Conservation (phyloP, 345 rosid species). For the Linum tenue region DNA sequence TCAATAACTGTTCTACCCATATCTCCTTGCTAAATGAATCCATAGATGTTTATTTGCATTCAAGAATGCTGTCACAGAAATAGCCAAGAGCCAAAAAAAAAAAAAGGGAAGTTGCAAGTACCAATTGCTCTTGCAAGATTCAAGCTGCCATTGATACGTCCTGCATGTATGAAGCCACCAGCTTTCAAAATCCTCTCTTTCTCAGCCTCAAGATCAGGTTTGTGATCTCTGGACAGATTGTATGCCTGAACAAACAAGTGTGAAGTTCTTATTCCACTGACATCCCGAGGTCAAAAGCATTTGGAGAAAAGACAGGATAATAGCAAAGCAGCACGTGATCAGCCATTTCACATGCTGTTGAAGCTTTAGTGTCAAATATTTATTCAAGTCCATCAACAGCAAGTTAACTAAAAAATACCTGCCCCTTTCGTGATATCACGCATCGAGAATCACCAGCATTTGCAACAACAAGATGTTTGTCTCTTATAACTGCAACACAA, state of each 20-base stretch:
- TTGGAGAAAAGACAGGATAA: too few relatives aligned
- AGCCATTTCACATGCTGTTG: neutral
- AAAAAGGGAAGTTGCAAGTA: constrained; percentile 9
- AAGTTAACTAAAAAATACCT: constrained; percentile 39
- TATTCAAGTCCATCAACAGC: neutral
- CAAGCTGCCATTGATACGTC: constrained; percentile 89
- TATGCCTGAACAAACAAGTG: constrained; percentile 43
- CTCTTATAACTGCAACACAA: constrained; percentile 68
- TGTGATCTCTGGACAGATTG: constrained; percentile 94
- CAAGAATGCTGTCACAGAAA: neutral
- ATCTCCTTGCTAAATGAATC: too few relatives aligned
- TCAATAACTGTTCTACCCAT: neutral
- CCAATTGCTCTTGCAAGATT: constrained; percentile 99
- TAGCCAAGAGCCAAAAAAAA: neutral
- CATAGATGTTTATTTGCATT: too few relatives aligned
- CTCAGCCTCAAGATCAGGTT: constrained; percentile 91
- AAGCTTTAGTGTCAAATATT: neutral
- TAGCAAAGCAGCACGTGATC: neutral
- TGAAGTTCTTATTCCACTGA: neutral
- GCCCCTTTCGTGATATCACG: constrained; percentile 85
- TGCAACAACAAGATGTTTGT: constrained; percentile 66
- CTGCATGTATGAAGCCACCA: constrained; percentile 91
- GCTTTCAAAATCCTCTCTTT: constrained; percentile 92
- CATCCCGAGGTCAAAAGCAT: neutral
- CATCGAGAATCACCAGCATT: constrained; percentile 98